Conservation (phyloP, 1,139 yeast species). For the Geotrichum fermentans region DNA sequence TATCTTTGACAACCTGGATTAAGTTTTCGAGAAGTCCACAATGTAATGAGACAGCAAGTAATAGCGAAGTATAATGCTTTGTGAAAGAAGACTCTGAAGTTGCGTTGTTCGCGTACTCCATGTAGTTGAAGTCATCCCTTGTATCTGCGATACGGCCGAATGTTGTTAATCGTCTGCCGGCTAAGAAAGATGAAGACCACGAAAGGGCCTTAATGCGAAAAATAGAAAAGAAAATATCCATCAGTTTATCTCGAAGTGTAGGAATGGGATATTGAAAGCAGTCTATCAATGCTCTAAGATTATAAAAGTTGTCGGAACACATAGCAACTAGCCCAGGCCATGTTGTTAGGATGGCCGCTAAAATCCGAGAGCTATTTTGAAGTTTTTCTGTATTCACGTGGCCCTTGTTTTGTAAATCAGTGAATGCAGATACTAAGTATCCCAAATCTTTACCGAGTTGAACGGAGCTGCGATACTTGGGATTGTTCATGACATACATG, state of each 20-base stretch:
- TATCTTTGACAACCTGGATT: constrained; percentile 45
- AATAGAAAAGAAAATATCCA: constrained; percentile 69
- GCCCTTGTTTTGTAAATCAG: constrained; percentile 48
- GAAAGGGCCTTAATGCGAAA: constrained; percentile 58
- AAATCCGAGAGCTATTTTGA: constrained; percentile 57
- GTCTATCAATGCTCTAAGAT: constrained; percentile 54
- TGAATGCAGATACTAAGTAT: constrained; percentile 59
- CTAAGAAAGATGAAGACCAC: constrained; percentile 46
- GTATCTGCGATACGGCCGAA: constrained; percentile 27
- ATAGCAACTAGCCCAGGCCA: constrained; percentile 76
- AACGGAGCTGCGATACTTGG: constrained; percentile 46
- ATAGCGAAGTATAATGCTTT: constrained; percentile 60
- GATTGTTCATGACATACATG: constrained; percentile 55
- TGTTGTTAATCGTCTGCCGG: constrained; percentile 36
- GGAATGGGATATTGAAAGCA: constrained; percentile 58
- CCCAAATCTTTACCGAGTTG: constrained; percentile 55
- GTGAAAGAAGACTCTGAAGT: constrained; percentile 25
- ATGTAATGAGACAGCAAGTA: constrained; percentile 50
- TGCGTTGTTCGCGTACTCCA: constrained; percentile 10
- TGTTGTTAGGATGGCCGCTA: constrained; percentile 59
- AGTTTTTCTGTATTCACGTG: constrained; percentile 50
- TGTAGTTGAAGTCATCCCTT: constrained; percentile 10
- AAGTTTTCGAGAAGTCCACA: constrained; percentile 57
- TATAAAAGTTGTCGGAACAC: constrained; percentile 53
- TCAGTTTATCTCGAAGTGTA: constrained; percentile 54